These are phyloP conservation scores for Cyberlindnera lachancei DNA, from an alignment of 805 yeast species.

Conservation along the genomic window DNA sequence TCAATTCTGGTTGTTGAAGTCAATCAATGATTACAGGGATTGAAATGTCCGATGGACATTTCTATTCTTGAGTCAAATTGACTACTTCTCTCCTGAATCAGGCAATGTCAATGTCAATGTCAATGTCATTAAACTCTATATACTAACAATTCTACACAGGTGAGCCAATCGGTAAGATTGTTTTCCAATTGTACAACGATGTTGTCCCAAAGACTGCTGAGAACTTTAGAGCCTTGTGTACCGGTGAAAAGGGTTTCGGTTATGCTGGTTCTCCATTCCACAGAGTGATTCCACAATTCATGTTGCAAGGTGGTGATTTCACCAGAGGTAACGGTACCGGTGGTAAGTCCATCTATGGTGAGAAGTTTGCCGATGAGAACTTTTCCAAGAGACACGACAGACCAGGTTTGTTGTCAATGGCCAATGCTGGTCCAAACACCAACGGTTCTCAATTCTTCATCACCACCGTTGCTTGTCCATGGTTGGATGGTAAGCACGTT, in stretches of 20 bases:
- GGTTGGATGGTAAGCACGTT: slow-evolving; percentile 93
- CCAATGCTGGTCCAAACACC: slow-evolving; percentile 97
- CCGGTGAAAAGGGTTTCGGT: slow-evolving; percentile 96
- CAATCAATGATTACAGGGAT: too few species aligned
- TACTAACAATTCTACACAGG: too few species aligned
- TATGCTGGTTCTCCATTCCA: slow-evolving; percentile 88
- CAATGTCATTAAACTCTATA: too few species aligned
- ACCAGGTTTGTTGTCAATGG: slow-evolving; percentile 88
- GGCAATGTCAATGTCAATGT: too few species aligned
- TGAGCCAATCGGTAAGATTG: slow-evolving; percentile 71
- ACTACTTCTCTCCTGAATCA: neutral
- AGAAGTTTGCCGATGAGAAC: slow-evolving; percentile 72
- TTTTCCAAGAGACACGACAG: slow-evolving; percentile 65
- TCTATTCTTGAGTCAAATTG: neutral
- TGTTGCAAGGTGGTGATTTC: slow-evolving; percentile 98
- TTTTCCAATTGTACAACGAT: slow-evolving; percentile 83
- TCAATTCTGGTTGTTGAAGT: too few species aligned
- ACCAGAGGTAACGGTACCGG: slow-evolving; percentile 94
- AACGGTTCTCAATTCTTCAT: slow-evolving; percentile 97
- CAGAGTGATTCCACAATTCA: slow-evolving; percentile 95
- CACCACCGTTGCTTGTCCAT: slow-evolving; percentile 80
- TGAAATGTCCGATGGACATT: too few species aligned
- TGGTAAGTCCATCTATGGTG: slow-evolving; percentile 87
- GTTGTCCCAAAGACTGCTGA: slow-evolving; percentile 93
- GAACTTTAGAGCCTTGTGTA: slow-evolving; percentile 90